A percentile compares a stretch with the other conserved stretches of the same genome.
phyloP scores from a whole-genome alignment of 2,329 filamentous ascomycete genomes.

The Fusarium newnesense region DNA sequence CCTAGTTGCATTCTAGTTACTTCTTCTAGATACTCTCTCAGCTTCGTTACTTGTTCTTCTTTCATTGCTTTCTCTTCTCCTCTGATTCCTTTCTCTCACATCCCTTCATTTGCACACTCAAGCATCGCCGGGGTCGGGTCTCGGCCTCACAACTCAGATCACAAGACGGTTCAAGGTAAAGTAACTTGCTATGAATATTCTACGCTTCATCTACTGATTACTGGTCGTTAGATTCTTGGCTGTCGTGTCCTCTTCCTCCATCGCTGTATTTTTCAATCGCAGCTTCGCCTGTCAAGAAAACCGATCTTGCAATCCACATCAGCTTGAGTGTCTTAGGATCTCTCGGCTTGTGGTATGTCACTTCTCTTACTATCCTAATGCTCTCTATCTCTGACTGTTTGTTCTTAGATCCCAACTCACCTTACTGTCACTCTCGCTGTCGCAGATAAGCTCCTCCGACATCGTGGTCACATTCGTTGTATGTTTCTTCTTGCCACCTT shows the following conservation, averaged over 20 bases:
- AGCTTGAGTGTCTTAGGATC: not conserved
- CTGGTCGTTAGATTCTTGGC: not conserved
- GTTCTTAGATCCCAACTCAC: not conserved
- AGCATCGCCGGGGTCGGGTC: not conserved
- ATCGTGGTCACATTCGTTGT: not conserved
- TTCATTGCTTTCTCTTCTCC: not conserved
- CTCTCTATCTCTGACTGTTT: not conserved
- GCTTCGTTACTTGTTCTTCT: too few species aligned
- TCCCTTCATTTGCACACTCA: not conserved
- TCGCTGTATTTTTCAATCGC: not conserved
- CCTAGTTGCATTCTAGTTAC: not conserved
- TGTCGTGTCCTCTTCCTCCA: not conserved
- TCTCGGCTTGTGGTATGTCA: not conserved
- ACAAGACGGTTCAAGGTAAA: not conserved
- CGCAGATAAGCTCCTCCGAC: not conserved
- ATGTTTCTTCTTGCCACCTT: not conserved
- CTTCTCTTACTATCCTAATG: not conserved
- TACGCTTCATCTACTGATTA: not conserved
- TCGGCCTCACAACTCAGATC: not conserved
- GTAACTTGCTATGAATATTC: too few species aligned
- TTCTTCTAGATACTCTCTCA: not conserved
- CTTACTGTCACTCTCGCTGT: not conserved
- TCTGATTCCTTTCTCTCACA: not conserved
- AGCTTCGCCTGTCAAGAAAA: not conserved
- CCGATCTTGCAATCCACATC: not conserved